Evolutionary conservation across 495 filamentous ascomycete genomes (phyloP), one percentile per base, ranked within the genome.

Genomic region (Amphirosellinia nigrospora): DNA sequence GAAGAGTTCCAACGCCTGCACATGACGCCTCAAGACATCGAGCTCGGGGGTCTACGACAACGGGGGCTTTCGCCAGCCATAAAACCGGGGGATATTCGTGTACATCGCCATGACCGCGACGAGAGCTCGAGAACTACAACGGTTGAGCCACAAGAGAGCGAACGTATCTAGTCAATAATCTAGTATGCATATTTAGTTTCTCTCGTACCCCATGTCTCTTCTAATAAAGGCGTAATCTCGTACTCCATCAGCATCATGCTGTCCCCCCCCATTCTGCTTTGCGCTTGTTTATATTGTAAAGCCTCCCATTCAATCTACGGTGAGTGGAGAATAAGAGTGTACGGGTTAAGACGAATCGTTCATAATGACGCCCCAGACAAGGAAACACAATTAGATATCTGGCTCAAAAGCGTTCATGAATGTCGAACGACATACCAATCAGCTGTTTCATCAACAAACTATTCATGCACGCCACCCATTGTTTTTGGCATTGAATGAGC

Each of bases 1-100:
- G 78, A 76, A 46, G 81, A 82, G 59, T 26, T 23, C 1, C 74
- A 72, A 3, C 59, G 79, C 15, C 36, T 66, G 46, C 61, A 64
- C 8, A 70, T 71, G 21, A 34, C 52, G 36, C 50, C 65, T 2
- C 72, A 71, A n/a, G 76, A 76, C 13, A 78, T 78, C 65, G 76
- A 78, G 41, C 15, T 78, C 7, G 74, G 71, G 5, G 58, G 59
- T 10, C 48, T 78, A 34, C 76, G 76, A 43, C 72, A 70, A 28
- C 64, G 76, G 32, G 59, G 71, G 4, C 23, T 11, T 10, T 64
- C 68, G 16, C 68, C 68, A 7, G 46, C 16, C 10, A 11, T 39
- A 1, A 74, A 78, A 53, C 63, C 55, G 8, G 70, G 71, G 2
- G 46, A 70, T 15, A 46, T 70, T 23, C 68, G 19, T 23, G 21